Conservation (phyloP, 768 basidiomycete genomes). For the Termitomyces sp. region DNA sequence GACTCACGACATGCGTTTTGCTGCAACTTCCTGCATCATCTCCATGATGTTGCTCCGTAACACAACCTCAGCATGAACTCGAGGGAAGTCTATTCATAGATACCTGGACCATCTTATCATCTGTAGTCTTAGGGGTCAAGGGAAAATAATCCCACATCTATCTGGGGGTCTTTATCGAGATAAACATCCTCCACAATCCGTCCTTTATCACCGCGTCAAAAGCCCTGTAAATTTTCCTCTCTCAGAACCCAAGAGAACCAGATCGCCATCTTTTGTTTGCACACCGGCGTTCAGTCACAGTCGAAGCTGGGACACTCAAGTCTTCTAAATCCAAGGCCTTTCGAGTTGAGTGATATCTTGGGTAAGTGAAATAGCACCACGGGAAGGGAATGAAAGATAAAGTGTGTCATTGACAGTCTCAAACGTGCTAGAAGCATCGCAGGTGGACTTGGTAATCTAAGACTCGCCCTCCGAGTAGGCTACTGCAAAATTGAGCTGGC, state of each 20-base stretch:
- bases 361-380: conserved; percentile 1
- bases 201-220: too few species aligned
- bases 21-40: too few species aligned
- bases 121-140: background rate
- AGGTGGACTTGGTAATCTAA: conserved; percentile 6
- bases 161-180: background rate
- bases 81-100: conserved; percentile 2
- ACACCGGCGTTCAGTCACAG: conserved; percentile 2
- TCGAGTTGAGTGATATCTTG: too few species aligned
- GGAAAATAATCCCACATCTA: background rate
- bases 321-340: conserved; percentile 7
- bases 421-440: conserved; percentile 6
- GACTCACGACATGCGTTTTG: too few species aligned
- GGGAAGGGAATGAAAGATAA: conserved; percentile 5
- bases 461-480: conserved; percentile 1
- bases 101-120: background rate
- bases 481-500: background rate
- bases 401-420: conserved; percentile 6
- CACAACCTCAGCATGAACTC: background rate
- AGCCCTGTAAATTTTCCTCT: conserved; percentile 9
- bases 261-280: conserved; percentile 5
- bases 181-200: background rate
- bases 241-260: conserved; percentile 3
- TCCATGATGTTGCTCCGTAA: background rate
- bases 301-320: background rate